A percentile compares a stretch with the other conserved stretches of the same genome.
Conservation (phyloP, 768 basidiomycete genomes). For the Lyophyllum semitale region DNA sequence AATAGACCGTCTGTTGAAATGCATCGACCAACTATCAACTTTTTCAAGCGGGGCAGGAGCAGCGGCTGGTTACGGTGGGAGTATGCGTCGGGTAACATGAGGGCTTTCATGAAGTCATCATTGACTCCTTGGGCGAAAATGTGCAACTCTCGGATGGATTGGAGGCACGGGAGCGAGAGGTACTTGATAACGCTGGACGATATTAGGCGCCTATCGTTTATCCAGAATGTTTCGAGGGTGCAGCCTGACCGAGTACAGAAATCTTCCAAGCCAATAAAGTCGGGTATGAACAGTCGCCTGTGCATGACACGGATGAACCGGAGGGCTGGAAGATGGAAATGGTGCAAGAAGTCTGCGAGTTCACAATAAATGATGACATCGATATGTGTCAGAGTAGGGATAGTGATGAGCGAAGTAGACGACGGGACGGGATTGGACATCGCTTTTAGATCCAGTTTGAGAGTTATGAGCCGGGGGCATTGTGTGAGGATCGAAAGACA, state of each 20-base stretch:
- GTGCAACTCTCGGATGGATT: neutral
- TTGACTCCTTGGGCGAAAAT: neutral
- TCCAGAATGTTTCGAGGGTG: conserved; percentile 1
- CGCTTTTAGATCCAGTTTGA: conserved; percentile 2
- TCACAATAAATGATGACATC: conserved; percentile 1
- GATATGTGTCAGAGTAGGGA: conserved; percentile 1
- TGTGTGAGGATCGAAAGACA: neutral
- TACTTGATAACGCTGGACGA: neutral
- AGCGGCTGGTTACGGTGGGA: neutral
- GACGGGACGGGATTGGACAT: neutral
- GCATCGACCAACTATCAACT: neutral
- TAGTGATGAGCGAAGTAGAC: neutral
- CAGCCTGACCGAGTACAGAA: conserved; percentile 6
- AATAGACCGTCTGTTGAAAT: neutral
- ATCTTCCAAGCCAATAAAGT: neutral
- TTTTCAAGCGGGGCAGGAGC: conserved; percentile 3
- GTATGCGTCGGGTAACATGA: neutral
- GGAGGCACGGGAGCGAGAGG: neutral
- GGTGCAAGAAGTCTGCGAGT: conserved; percentile 1
- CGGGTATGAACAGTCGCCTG: neutral
- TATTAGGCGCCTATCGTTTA: neutral
- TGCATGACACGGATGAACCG: conserved; percentile 1
- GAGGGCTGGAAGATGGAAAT: conserved; percentile 1
- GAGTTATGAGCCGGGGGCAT: neutral
- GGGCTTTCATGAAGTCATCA: neutral